Conservation (phyloP, 2,329 filamentous ascomycete genomes). For the Colletotrichum plurivorum region DNA sequence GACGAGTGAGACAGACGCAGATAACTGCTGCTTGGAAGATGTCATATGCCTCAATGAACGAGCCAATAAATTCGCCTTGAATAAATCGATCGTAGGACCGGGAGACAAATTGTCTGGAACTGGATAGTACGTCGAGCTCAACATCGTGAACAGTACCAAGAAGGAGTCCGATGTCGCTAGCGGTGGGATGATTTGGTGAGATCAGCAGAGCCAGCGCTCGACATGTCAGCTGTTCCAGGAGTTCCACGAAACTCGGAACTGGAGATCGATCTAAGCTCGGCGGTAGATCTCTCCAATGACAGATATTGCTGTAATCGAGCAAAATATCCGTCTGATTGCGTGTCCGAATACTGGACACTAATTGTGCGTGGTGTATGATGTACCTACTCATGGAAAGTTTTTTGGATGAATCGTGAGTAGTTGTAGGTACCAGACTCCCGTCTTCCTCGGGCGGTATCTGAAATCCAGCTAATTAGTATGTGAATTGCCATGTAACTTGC, state of each 20-base stretch:
- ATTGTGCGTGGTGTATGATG: conserved; percentile 18
- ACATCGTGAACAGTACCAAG: conserved; percentile 18
- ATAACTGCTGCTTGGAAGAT: conserved; percentile 30
- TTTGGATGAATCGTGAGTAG: not conserved
- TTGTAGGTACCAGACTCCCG: not conserved
- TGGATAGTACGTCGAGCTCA: conserved; percentile 12
- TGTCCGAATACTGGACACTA: conserved; percentile 25
- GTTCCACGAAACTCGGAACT: not conserved
- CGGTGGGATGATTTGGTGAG: not conserved
- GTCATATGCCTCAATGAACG: conserved; percentile 36
- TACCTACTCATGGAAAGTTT: conserved; percentile 8
- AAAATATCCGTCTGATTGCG: not conserved
- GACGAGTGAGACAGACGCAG: conserved; percentile 11
- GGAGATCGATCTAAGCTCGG: not conserved
- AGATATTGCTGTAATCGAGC: conserved; percentile 23
- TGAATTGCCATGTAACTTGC: no score
- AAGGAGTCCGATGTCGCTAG: not conserved
- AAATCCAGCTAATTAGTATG: not conserved
- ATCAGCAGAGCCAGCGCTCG: conserved; percentile 16
- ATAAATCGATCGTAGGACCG: conserved; percentile 9
- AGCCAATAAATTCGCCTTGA: not conserved
- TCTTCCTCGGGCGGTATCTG: conserved; percentile 17
- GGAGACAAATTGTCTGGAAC: conserved; percentile 22
- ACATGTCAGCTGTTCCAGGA: conserved; percentile 17
- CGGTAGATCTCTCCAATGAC: conserved; percentile 34